Conservation (phyloP, 148 eudicot genomes). For the Rhododendron ovatum region DNA sequence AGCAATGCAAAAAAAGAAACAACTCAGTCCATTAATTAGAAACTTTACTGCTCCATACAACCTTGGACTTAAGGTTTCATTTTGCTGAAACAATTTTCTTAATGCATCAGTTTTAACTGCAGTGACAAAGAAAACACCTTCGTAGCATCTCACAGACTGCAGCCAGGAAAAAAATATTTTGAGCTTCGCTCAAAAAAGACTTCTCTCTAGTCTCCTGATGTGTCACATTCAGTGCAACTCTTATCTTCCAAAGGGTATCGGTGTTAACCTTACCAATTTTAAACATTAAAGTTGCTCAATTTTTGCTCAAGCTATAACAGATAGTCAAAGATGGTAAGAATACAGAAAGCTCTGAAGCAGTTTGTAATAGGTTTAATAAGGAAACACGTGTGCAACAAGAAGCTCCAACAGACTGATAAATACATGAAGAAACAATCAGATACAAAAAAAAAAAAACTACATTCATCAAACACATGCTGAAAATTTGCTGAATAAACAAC, state of each 20-base stretch:
- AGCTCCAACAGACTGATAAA: not conserved
- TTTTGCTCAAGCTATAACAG: not conserved
- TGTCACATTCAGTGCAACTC: not conserved
- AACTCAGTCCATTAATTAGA: not conserved
- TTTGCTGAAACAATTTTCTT: not conserved
- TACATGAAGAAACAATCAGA: not conserved
- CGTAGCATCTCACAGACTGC: not conserved
- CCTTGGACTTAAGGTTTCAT: not conserved
- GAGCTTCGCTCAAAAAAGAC: not conserved
- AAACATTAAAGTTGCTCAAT: not conserved
- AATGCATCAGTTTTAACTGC: not conserved
- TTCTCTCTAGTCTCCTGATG: not conserved
- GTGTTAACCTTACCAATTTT: not conserved
- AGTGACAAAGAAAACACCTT: not conserved
- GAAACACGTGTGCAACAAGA: too few relatives aligned
- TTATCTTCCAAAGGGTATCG: not conserved
- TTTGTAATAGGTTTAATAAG: too few relatives aligned
- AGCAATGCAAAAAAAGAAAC: not conserved
- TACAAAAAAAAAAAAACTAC: not conserved
- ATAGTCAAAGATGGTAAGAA: not conserved
- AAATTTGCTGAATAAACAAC: not conserved
- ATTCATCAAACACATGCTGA: not conserved
- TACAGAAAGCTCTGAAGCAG: not conserved
- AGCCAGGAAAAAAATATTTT: not conserved
- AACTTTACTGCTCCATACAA: not conserved